Conservation (phyloP, 2,329 filamentous ascomycete species). For the Ampelomyces quisqualis region DNA sequence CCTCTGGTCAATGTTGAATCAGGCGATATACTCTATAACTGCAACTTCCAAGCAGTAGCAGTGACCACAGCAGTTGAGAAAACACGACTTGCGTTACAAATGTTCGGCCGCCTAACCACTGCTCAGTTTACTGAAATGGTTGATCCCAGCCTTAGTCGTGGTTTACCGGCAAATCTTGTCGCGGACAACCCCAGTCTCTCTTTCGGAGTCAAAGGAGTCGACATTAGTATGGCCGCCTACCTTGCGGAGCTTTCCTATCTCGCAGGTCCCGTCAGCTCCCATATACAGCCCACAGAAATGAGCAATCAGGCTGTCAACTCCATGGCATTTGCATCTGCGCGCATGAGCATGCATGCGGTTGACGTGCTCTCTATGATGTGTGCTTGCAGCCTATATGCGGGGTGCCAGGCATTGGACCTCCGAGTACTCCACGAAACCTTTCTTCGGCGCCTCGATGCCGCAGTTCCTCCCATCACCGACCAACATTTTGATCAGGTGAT, state of each 20-base stretch:
- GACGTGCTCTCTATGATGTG: slow-evolving; percentile 59
- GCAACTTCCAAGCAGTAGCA: slow-evolving; percentile 67
- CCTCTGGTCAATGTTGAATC: slow-evolving; percentile 62
- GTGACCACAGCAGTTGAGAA: slow-evolving; percentile 68
- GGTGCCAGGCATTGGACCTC: slow-evolving; percentile 62
- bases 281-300: slow-evolving; percentile 68
- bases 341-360: slow-evolving; percentile 58
- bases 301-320: slow-evolving; percentile 68
- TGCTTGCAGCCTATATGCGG: slow-evolving; percentile 55
- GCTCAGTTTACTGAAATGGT: slow-evolving; percentile 64
- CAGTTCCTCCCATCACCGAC: too few species aligned
- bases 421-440: too few species aligned
- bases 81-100: slow-evolving; percentile 52
- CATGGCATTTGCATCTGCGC: slow-evolving; percentile 60
- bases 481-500: too few species aligned
- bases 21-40: too few species aligned
- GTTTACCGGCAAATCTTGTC: slow-evolving; percentile 62
- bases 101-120: slow-evolving; percentile 64
- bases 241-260: slow-evolving; percentile 63
- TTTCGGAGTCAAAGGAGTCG: slow-evolving; percentile 65
- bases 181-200: slow-evolving; percentile 59
- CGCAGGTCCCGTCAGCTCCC: slow-evolving; percentile 61
- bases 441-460: too few species aligned
- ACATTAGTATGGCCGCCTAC: slow-evolving; percentile 66
- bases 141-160: slow-evolving; percentile 59